Conservation (phyloP, 345 rosid species). For the Theobroma cacao region DNA sequence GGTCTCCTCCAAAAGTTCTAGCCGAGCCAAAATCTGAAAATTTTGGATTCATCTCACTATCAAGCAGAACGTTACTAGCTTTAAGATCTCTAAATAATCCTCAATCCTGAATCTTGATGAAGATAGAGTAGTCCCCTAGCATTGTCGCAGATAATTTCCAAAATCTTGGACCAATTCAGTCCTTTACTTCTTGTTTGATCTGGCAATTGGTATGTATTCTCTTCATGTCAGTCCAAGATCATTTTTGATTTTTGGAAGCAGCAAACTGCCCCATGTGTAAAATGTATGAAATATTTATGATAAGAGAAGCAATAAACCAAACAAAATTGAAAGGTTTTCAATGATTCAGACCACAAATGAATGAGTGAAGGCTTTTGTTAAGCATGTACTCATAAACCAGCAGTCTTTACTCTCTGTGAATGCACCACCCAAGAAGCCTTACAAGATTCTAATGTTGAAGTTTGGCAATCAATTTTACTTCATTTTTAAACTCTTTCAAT, state of each 20-base stretch:
- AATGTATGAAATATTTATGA: no score
- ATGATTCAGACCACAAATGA: constrained; percentile 23
- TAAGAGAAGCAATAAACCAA: not conserved
- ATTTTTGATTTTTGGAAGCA: not conserved
- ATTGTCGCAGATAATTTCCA: constrained; percentile 2
- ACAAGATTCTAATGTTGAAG: constrained; percentile 56
- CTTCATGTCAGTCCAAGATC: not conserved
- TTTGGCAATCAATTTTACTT: constrained; percentile 40
- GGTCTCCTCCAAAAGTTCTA: constrained; percentile 16
- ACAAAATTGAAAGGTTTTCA: not conserved
- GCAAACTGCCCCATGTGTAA: no score
- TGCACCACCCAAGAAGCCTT: constrained; percentile 37
- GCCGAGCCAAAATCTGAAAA: constrained; percentile 21
- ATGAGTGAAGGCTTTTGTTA: constrained; percentile 26
- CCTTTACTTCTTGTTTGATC: not conserved
- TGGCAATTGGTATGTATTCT: not conserved
- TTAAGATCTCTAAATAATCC: constrained; percentile 18
- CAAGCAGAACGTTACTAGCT: constrained; percentile 19
- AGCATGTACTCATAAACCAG: constrained; percentile 38
- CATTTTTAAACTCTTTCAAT: constrained; percentile 40
- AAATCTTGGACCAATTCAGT: constrained; percentile 10
- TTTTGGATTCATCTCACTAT: constrained; percentile 10
- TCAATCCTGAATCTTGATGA: constrained; percentile 14
- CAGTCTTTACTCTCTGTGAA: constrained; percentile 30
- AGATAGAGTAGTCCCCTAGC: constrained; percentile 17